Evolutionary conservation across 2,329 filamentous ascomycete species (phyloP).

Genomic region (Botrytis tulipae): DNA sequence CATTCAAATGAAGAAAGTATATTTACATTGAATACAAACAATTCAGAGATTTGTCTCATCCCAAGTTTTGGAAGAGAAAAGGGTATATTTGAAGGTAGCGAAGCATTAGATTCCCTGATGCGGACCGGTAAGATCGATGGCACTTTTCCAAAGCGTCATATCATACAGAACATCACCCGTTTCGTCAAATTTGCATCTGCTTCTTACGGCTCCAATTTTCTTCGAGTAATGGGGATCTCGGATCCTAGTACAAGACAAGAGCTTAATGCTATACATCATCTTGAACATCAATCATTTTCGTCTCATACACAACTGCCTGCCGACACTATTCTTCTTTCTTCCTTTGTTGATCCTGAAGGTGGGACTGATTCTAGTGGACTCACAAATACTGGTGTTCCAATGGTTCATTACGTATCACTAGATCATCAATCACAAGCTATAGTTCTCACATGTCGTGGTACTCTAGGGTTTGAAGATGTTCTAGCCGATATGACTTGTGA

Average conservation of each 20-base stretch:
- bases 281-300: conserved; percentile 62
- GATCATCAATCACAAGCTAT: conserved; percentile 57
- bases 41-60: conserved; percentile 36
- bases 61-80: conserved; percentile 37
- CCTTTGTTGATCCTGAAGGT: conserved; percentile 54
- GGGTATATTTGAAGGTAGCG: conserved; percentile 34
- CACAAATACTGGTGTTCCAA: conserved; percentile 51
- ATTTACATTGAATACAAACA: conserved; percentile 57
- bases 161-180: conserved; percentile 60
- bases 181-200: conserved; percentile 68
- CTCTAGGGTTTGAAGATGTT: conserved; percentile 56
- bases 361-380: conserved; percentile 50
- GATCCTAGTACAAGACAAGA: conserved; percentile 45
- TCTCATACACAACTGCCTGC: conserved; percentile 59
- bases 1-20: conserved; percentile 48
- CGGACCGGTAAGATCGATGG: conserved; percentile 54
- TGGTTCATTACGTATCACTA: conserved; percentile 56
- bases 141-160: conserved; percentile 58
- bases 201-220: conserved; percentile 62
- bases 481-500: conserved; percentile 58
- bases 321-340: conserved; percentile 56
- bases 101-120: conserved; percentile 34
- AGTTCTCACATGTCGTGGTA: conserved; percentile 54
- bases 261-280: conserved; percentile 44
- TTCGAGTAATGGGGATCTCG: conserved; percentile 62